Base-by-base conservation (phyloP, 306 rosid genomes). In the Cicer judaicum region DNA sequence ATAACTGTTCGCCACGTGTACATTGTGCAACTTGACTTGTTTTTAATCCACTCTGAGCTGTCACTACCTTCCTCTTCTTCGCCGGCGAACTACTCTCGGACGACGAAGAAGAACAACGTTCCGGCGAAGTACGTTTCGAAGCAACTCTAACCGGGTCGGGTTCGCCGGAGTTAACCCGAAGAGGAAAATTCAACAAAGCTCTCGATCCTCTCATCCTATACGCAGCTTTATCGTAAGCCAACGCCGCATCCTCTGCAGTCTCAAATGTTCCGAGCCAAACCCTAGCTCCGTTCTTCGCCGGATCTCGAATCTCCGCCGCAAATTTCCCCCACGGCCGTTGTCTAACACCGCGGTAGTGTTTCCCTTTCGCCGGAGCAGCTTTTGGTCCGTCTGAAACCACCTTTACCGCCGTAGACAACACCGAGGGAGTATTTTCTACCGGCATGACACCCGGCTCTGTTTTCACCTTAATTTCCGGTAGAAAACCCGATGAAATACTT, bases 261-360 rank as follows among this genome's bases (percentile, higher is more conserved):
- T 90, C 97, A 18, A 90, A 94, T 0, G 98, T 94, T 24, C 98
- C 98, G 1, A 94, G 96, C 98, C 98, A 94, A 56, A 94, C 97
- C 10, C 98, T 24, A 1, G 97, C 98, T 0, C 98, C 98, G 76
- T 94, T 94, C 55, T 94, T 94, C 5, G 96, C 97, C 83, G 97
- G 98, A 46, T 94, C 98, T 5, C 98, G 83, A 13, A 94, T 94
- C 87, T 94, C 98, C 41, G 98, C 97, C 40, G 98, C 98, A 70
- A 90, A 94, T 72, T 91, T 94, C 12, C 98, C 98, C 98, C 98
- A 94, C 41, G 98, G 98, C 70, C 98, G 84, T 18, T 85, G 96
- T 48, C 98, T 15, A 1, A 94, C 98, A 6, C 98, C 98, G 43
- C 98, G 84, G 82, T 86, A 94, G 69, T 94, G 98, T 79, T 94